Evolutionary conservation across 306 rosid species (phyloP), one percentile per base, ranked within the genome.

Genomic region (Bauhinia variegata): DNA sequence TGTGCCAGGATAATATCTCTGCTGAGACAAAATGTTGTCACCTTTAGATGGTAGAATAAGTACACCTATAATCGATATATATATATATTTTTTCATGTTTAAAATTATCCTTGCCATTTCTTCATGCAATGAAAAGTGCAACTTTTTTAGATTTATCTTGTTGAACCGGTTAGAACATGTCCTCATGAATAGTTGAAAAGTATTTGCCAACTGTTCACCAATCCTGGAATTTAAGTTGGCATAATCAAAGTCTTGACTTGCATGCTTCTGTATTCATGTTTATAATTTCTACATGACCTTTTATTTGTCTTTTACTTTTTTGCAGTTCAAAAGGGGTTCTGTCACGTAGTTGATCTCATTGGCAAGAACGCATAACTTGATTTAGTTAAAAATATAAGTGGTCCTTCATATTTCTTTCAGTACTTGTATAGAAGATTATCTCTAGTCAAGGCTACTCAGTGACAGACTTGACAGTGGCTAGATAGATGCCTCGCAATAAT

Each of bases 241-340:
- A 60, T 4, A 53, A 43, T 67, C 69, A 60, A 16, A 19, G 19
- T 68, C 38, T 67, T 67, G 67, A 55, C n/a, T 73, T 58, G 14
- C 34, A 42, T 16, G 37, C 53, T 7, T 63, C 37, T 58, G 52
- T 47, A 60, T 59, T 52, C 17, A 53, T 46, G 42, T 30, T 48
- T 70, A 7, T 17, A 44, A 42, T 62, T 42, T 43, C 36, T 54
- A n/a, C 23, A 6, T 28, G 33, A 49, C 2, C 28, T 57, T 57
- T 41, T 43, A 8, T 47, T 58, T 64, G 8, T 48, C 42, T n/a
- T 4, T 52, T 74, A 49, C 68, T 34, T 46, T 23, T 70, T 28
- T 80, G 88, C 90, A 93, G 97, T 77, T 90, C 99, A 9, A 93
- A 93, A 82, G 99, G 97, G 37, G 92, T 93, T 60, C 82, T 93